A percentile compares a stretch with the other conserved stretches of the same genome.
phyloP scores from a whole-genome alignment of 192 early-diverging fungal species.

The Coemansia sp. region DNA sequence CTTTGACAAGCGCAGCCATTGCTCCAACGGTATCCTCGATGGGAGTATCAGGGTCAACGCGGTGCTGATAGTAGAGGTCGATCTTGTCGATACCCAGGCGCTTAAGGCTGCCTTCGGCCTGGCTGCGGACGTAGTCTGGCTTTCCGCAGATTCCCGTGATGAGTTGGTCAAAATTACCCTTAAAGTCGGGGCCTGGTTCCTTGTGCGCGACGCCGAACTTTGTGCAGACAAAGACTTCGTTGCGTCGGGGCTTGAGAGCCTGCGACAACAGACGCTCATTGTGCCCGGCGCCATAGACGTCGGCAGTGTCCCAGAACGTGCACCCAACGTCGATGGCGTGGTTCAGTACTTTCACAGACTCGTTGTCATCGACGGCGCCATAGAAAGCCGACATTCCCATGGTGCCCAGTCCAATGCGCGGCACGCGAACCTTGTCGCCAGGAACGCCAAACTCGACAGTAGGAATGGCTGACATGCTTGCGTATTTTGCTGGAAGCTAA shows the following conservation, averaged over 20 bases:
- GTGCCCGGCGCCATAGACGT: conserved; percentile 61
- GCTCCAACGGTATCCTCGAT: conserved; percentile 67
- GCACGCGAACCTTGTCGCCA: conserved; percentile 23
- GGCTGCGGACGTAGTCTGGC: conserved; percentile 58
- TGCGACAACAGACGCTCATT: conserved; percentile 63
- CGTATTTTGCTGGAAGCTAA: not conserved
- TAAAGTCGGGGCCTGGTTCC: conserved; percentile 13
- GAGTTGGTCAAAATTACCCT: conserved; percentile 16
- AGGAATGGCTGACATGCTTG: conserved; percentile 4
- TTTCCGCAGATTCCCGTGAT: conserved; percentile 39
- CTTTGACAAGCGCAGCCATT: conserved; percentile 68
- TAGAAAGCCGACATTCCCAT: conserved; percentile 52
- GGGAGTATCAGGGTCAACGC: conserved; percentile 61
- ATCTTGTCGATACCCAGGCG: conserved; percentile 61
- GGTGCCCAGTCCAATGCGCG: conserved; percentile 42
- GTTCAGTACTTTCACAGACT: conserved; percentile 52
- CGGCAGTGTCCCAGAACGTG: conserved; percentile 63
- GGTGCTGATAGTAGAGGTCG: conserved; percentile 69
- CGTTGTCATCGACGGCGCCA: conserved; percentile 26
- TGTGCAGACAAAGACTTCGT: conserved; percentile 63
- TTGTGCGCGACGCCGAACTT: conserved; percentile 59
- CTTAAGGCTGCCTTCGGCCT: conserved; percentile 50
- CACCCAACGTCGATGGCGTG: conserved; percentile 60
- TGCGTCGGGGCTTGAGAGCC: conserved; percentile 54
- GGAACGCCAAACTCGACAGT: conserved; percentile 35